A percentile compares a stretch with the other conserved stretches of the same genome.
Evolutionary conservation across 2,329 filamentous ascomycete genomes (phyloP).

Genomic region (Epichloe elymi): DNA sequence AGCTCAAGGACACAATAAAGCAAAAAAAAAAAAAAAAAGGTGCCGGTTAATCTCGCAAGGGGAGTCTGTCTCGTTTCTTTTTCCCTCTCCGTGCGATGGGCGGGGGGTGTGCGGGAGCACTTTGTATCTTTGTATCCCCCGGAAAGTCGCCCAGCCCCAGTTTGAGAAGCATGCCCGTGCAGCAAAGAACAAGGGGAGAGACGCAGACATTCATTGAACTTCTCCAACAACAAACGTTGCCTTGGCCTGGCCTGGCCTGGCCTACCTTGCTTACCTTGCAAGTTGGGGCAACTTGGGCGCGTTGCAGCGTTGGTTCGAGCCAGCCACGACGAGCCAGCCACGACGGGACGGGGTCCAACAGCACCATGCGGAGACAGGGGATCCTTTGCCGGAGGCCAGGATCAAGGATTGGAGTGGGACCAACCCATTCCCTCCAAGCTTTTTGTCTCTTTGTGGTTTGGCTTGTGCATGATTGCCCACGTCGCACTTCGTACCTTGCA

Average conservation of each 20-base stretch:
- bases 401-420: neutral
- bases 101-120: conserved; percentile 4
- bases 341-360: neutral
- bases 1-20: conserved; percentile 1
- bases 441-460: neutral
- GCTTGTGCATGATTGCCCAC: neutral
- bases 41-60: conserved; percentile 1
- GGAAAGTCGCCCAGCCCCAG: neutral
- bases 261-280: neutral
- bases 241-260: neutral
- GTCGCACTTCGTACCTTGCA: too few species aligned
- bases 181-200: conserved; percentile 1
- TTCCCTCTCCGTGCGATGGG: conserved; percentile 6
- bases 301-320: conserved; percentile 2
- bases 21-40: neutral
- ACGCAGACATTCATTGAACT: neutral
- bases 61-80: conserved; percentile 6
- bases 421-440: neutral
- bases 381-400: conserved; percentile 1
- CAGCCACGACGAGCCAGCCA: neutral
- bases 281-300: neutral
- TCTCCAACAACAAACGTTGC: neutral
- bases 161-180: neutral
- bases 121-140: neutral
- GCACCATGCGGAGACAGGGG: neutral